phyloP scores from a whole-genome alignment of 495 filamentous ascomycete species.

The Talaromyces nanjingensis region DNA sequence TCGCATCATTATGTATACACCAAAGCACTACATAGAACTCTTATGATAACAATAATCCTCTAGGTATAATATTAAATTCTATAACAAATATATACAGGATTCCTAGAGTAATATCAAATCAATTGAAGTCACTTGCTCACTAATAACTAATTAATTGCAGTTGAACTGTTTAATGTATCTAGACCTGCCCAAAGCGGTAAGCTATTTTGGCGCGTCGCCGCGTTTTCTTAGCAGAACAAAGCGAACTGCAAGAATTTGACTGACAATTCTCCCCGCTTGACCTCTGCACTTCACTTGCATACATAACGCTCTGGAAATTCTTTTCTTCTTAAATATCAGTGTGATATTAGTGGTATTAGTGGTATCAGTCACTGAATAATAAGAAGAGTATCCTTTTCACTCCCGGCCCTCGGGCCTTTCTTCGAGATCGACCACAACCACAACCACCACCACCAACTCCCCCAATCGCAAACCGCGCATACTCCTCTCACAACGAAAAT shows the following conservation, averaged over 20 bases:
- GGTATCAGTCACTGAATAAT: neutral
- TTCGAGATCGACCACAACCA: neutral
- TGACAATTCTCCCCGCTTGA: neutral
- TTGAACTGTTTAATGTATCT: neutral
- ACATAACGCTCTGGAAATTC: neutral
- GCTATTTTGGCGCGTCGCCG: constrained; percentile 2
- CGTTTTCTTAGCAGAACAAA: neutral
- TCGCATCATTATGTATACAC: no score
- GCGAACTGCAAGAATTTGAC: neutral
- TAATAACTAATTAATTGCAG: no score
- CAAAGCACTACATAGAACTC: no score
- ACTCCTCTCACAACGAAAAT: neutral
- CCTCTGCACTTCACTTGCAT: neutral
- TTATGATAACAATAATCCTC: no score
- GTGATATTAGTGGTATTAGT: neutral
- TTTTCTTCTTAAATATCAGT: no score
- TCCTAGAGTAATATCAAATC: no score
- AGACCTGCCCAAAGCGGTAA: constrained; percentile 3
- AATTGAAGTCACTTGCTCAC: no score
- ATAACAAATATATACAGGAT: no score
- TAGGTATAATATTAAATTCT: no score
- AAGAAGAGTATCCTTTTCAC: neutral
- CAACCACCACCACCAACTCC: neutral
- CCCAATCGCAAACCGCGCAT: neutral
- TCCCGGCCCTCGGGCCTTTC: neutral